phyloP scores from a whole-genome alignment of 306 rosid genomes.

The Purshia tridentata region DNA sequence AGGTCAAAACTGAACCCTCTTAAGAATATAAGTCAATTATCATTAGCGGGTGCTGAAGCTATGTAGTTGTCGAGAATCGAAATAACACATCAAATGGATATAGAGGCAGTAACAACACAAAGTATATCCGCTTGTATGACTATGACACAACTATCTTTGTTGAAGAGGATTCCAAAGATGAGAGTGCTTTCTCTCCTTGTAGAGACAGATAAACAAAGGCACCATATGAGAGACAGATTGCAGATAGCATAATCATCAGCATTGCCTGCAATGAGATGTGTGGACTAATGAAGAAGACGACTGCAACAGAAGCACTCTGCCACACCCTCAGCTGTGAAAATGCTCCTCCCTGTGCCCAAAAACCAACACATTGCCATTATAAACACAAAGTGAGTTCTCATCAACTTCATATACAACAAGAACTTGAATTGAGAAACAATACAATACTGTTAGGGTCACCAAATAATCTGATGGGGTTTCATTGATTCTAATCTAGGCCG shows the following conservation, averaged over 20 bases:
- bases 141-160: background rate
- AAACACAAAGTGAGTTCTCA: background rate
- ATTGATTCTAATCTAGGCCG: too few species aligned
- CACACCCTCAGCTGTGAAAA: constrained; percentile 93
- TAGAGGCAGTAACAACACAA: background rate
- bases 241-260: constrained; percentile 48
- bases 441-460: background rate
- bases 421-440: background rate
- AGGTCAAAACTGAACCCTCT: background rate
- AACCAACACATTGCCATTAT: constrained; percentile 16
- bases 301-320: constrained; percentile 79
- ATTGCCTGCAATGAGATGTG: constrained; percentile 58
- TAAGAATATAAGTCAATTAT: too few species aligned
- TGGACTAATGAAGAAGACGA: constrained; percentile 67
- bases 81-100: background rate
- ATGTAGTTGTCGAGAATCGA: background rate
- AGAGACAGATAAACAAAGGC: constrained; percentile 49
- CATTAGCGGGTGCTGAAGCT: too few species aligned
- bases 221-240: constrained; percentile 46
- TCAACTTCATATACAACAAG: background rate
- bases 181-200: constrained; percentile 34
- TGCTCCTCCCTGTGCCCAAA: constrained; percentile 77
- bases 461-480: too few species aligned
- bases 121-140: background rate
- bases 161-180: background rate